Conservation (phyloP, 306 rosid genomes). For the Cucurbita moschata region DNA sequence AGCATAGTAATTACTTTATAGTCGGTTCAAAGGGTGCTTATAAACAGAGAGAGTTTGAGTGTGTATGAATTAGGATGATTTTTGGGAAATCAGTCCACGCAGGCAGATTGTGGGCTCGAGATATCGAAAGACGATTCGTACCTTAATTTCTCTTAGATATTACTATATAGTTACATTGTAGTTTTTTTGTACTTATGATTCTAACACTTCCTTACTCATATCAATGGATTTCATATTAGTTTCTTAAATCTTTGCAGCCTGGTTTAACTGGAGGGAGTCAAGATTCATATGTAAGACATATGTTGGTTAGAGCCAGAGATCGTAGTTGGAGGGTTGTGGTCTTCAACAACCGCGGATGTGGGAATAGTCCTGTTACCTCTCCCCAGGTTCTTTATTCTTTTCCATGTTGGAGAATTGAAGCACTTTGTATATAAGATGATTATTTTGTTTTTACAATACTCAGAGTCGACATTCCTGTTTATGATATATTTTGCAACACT, state of each 20-base stretch:
- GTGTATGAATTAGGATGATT: not conserved
- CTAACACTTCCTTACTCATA: not conserved
- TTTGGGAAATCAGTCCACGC: not conserved
- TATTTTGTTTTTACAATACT: not conserved
- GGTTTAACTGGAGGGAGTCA: slow-evolving; percentile 85
- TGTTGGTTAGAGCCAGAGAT: slow-evolving; percentile 60
- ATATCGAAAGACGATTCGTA: not conserved
- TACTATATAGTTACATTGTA: not conserved
- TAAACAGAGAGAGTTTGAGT: not conserved
- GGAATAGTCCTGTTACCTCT: slow-evolving; percentile 72
- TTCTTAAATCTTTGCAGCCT: slow-evolving; percentile 42
- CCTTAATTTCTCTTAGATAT: not conserved
- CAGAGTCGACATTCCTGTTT: not conserved
- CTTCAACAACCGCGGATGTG: slow-evolving; percentile 91
- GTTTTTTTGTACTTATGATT: not conserved
- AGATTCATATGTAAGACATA: slow-evolving; percentile 71
- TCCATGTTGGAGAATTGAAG: not conserved
- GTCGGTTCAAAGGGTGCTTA: not conserved
- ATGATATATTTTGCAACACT: slow-evolving; percentile 19
- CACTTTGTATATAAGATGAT: not conserved
- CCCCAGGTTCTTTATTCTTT: slow-evolving; percentile 46
- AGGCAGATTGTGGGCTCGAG: not conserved
- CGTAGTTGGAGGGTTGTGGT: slow-evolving; percentile 76
- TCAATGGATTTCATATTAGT: not conserved
- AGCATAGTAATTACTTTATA: not conserved